Evolutionary conservation across 2,329 filamentous ascomycete species (phyloP).

Genomic region (Pseudocercospora crystallina): DNA sequence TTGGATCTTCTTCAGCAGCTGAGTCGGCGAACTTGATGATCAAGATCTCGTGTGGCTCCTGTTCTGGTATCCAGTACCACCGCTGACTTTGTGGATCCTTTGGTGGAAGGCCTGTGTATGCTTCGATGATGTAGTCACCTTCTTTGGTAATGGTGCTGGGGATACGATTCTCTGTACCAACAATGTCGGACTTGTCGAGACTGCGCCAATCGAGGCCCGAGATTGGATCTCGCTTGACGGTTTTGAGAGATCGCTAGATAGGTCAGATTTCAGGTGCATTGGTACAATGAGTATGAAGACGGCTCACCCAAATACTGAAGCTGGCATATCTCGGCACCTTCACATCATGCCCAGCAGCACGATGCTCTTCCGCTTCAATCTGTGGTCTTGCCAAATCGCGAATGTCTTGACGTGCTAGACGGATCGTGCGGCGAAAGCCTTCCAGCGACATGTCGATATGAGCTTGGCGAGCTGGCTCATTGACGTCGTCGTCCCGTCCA

Average conservation of each 20-base stretch:
- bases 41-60: conserved; percentile 19
- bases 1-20: conserved; percentile 7
- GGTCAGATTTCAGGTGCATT: not conserved
- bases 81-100: conserved; percentile 13
- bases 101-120: conserved; percentile 13
- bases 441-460: conserved; percentile 19
- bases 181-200: conserved; percentile 15
- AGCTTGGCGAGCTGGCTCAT: conserved; percentile 19
- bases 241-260: conserved; percentile 17
- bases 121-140: conserved; percentile 20
- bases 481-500: conserved; percentile 9
- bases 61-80: conserved; percentile 24
- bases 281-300: not conserved
- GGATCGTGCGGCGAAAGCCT: conserved; percentile 10
- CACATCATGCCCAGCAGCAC: conserved; percentile 14
- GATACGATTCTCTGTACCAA: conserved; percentile 18
- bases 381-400: conserved; percentile 5
- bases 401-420: conserved; percentile 13
- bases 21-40: conserved; percentile 24
- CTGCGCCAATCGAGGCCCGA: conserved; percentile 19
- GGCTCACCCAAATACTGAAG: conserved; percentile 21
- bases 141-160: conserved; percentile 12
- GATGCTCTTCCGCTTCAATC: conserved; percentile 16
- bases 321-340: conserved; percentile 17
- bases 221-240: conserved; percentile 22